Evolutionary conservation across 441 rosid species (phyloP), one percentile per base, ranked within the genome.

Genomic region (Codiaeum variegatum): DNA sequence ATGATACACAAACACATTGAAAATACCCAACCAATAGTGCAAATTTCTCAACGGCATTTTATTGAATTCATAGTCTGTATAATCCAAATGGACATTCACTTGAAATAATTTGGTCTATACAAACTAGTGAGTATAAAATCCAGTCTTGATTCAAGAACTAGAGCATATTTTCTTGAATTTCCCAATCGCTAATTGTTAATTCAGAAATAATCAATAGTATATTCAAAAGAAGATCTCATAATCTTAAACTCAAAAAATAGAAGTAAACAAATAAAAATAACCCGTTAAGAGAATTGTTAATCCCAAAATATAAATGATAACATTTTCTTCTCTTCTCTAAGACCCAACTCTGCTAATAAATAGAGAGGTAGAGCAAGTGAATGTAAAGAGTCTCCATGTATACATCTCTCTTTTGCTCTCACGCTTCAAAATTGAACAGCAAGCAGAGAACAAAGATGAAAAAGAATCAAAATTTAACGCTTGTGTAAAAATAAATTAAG

Each of bases 341-440:
- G 49, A 81, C 66, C 90, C 96, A 12, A 85, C 89, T 74, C 89
- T 83, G 2, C 96, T 86, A 2, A 81, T 73, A 77, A 85, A 87
- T 79, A 87, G 79, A 26, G 93, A 71, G 34, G 93, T 83, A 4
- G 89, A 87, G 80, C 91, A 85, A 5, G 91, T 85, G 18, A 66
- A 74, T 11, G 81, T 76, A 63, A 52, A 74, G 21, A 76, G 46
- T 18, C 80, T 3, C 86, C 86, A 23, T 75, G 72, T 1, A 40
- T 55, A 68, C 34, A 46, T n/a, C n/a, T 5, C 31, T 13, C 76
- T 64, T 68, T 38, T 0, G 46, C 34, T 19, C 56, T 13, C 31
- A 42, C 70, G 66, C 75, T 32, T 70, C 72, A 71, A 34, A 28
- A 34, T 42, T 59, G 80, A 80, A 51, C 62, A 73, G 47, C 19